Conservation (phyloP, 257 asterid genomes). For the Handroanthus guayacan region DNA sequence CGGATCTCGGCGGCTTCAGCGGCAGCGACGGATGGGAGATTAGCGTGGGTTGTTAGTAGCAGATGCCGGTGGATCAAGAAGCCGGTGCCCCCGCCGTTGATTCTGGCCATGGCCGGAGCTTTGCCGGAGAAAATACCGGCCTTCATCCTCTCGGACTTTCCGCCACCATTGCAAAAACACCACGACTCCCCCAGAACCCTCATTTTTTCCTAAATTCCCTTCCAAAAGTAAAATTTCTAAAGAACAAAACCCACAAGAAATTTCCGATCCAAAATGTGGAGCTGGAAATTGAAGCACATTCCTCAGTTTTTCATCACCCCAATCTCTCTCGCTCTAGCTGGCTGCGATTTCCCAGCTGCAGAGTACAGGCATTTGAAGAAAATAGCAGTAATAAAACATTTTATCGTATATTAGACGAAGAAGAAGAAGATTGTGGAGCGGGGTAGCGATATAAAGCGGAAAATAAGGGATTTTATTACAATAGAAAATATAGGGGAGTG, state of each 20-base stretch:
- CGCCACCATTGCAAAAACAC: conserved; percentile 98
- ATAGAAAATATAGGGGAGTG: background rate
- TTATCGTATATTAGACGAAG: background rate
- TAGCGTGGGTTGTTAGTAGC: conserved; percentile 86
- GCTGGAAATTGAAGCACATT: conserved; percentile 7
- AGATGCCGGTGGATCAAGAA: conserved; percentile 95
- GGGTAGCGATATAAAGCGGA: conserved; percentile 16
- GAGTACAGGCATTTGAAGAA: conserved; percentile 23
- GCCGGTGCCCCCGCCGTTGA: conserved; percentile 75
- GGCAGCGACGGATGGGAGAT: conserved; percentile 80
- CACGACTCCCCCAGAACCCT: conserved; percentile 82
- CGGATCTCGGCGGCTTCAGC: conserved; percentile 97
- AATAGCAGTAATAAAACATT: conserved; percentile 11
- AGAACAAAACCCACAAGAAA: background rate
- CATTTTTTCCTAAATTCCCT: conserved; percentile 44
- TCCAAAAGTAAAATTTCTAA: background rate
- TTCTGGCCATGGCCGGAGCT: conserved; percentile 78
- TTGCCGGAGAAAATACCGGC: conserved; percentile 78
- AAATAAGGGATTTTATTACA: conserved; percentile 27
- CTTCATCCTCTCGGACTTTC: conserved; percentile 90
- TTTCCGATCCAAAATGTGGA: conserved; percentile 8
- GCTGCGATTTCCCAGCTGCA: conserved; percentile 33
- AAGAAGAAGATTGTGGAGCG: conserved; percentile 11
- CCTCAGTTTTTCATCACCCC: conserved; percentile 1
- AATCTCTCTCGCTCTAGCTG: conserved; percentile 33